A percentile compares a stretch with the other conserved stretches of the same genome.
Evolutionary conservation across 2,329 filamentous ascomycete genomes (phyloP).

Genomic region (Alternaria incomplexa): DNA sequence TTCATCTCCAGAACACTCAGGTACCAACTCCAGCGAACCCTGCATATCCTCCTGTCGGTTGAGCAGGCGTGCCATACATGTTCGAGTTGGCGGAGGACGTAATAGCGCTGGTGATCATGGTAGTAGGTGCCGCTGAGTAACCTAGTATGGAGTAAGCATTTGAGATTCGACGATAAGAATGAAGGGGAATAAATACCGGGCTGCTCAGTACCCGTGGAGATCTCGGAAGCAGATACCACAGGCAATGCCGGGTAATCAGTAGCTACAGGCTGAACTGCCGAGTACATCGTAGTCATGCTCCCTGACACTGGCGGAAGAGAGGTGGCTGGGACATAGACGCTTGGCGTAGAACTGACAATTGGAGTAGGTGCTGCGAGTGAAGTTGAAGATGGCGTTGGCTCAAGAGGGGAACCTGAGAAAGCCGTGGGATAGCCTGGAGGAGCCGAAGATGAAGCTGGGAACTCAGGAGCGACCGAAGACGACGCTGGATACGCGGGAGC

Average conservation of each 20-base stretch:
- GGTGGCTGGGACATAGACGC: neutral
- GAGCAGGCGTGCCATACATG: neutral
- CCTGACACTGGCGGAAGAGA: neutral
- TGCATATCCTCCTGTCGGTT: neutral
- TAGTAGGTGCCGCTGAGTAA: neutral
- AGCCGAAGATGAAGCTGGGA: neutral
- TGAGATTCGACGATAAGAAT: neutral
- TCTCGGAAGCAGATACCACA: neutral
- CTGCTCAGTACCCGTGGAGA: neutral
- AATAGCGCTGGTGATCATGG: neutral
- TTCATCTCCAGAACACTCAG: neutral
- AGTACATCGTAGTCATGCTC: neutral
- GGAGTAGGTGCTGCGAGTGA: neutral
- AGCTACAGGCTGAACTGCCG: neutral
- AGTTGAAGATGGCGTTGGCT: neutral
- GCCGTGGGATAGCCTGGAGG: neutral
- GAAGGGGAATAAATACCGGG: neutral
- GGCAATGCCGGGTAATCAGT: neutral
- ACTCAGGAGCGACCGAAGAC: no score
- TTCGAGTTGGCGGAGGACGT: neutral
- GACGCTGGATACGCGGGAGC: neutral
- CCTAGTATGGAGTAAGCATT: neutral
- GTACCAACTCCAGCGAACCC: neutral
- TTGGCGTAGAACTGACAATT: neutral
- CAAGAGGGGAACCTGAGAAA: neutral